Evolutionary conservation across 441 rosid genomes (phyloP).

Genomic region (Populus tomentosa): DNA sequence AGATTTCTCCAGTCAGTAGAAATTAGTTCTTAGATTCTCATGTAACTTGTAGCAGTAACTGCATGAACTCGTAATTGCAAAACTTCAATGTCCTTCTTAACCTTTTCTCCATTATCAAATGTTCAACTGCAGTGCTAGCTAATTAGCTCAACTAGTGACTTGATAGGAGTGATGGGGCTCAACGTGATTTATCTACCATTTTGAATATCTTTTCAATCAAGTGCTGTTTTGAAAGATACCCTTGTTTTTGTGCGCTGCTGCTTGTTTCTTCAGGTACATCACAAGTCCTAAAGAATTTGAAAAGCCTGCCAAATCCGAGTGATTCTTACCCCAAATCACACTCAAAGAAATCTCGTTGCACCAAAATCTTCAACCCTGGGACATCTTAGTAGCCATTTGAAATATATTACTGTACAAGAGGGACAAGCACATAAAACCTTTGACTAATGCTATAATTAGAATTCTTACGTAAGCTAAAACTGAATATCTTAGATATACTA

Average conservation of each 20-base stretch:
- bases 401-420: background rate
- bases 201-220: background rate
- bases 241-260: background rate
- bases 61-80: background rate
- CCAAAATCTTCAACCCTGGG: background rate
- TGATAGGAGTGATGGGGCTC: background rate
- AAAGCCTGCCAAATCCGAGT: background rate
- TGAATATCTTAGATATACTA: background rate
- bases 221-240: background rate
- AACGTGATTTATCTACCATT: background rate
- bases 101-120: background rate
- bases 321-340: background rate
- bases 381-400: background rate
- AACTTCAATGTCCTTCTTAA: background rate
- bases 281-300: background rate
- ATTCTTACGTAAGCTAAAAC: background rate
- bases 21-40: background rate
- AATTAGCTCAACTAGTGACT: background rate
- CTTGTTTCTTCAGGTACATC: background rate
- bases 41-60: slow-evolving; percentile 7
- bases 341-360: background rate
- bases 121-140: background rate
- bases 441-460: background rate
- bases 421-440: background rate
- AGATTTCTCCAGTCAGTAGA: background rate